These are phyloP conservation scores for Takashimella tepidaria DNA, from an alignment of 1,284 basidiomycete genomes.

Conservation along the genomic window DNA sequence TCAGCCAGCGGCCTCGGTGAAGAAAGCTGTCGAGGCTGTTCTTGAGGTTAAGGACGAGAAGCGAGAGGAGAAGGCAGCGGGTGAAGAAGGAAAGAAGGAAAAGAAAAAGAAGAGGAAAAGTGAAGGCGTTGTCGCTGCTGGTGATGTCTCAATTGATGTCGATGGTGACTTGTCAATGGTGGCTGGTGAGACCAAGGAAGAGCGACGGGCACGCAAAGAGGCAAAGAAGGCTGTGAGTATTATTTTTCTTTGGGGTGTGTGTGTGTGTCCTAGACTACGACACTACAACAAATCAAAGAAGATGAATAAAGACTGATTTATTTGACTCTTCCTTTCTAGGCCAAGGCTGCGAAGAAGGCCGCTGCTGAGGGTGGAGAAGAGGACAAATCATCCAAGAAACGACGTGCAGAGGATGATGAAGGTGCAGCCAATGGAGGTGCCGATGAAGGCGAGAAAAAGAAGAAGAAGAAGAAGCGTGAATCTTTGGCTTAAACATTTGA, in stretches of 20 bases:
- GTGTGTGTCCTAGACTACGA: neutral
- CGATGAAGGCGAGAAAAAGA: constrained; percentile 42
- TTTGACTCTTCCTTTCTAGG: neutral
- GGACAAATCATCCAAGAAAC: constrained; percentile 51
- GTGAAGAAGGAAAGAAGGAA: constrained; percentile 64
- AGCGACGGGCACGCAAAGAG: constrained; percentile 59
- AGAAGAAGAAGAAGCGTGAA: constrained; percentile 67
- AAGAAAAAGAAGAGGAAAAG: constrained; percentile 63
- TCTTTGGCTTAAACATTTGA: constrained; percentile 19
- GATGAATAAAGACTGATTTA: constrained; percentile 9
- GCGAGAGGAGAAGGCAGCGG: constrained; percentile 61
- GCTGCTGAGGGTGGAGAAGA: constrained; percentile 14
- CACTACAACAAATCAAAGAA: constrained; percentile 15
- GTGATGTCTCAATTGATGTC: constrained; percentile 45
- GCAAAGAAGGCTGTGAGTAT: constrained; percentile 48
- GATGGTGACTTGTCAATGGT: constrained; percentile 48
- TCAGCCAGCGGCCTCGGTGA: constrained; percentile 67
- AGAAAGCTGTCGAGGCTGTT: constrained; percentile 61
- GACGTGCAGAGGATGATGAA: constrained; percentile 41
- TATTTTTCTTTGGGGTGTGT: neutral
- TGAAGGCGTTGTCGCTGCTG: constrained; percentile 46
- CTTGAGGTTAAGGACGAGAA: constrained; percentile 47
- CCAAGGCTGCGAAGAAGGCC: constrained; percentile 11
- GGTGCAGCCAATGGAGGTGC: constrained; percentile 52
- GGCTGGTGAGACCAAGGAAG: constrained; percentile 49